Conservation (phyloP, 371 early-diverging fungal species). For the Umbelopsis sp. region DNA sequence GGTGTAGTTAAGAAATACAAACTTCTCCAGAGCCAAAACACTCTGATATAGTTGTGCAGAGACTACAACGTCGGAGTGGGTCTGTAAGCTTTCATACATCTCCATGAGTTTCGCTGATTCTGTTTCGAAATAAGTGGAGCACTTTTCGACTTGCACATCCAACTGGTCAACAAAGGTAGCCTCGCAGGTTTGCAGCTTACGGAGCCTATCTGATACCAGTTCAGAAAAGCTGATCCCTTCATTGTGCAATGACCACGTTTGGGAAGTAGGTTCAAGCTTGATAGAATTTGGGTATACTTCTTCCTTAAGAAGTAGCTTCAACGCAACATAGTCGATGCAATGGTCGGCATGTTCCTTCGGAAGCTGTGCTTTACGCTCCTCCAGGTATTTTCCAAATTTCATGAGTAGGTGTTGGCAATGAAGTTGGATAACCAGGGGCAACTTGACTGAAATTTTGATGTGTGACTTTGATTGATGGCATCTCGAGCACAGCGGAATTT, state of each 20-base stretch:
- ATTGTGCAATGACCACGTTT: constrained; percentile 21
- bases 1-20: constrained; percentile 66
- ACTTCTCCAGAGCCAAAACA: constrained; percentile 58
- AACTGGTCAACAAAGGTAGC: constrained; percentile 65
- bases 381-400: constrained; percentile 79
- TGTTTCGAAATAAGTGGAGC: constrained; percentile 47
- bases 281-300: constrained; percentile 42
- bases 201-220: constrained; percentile 48
- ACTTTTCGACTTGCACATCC: constrained; percentile 62
- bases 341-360: constrained; percentile 61
- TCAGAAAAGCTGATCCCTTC: constrained; percentile 37
- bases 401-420: constrained; percentile 33
- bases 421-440: not conserved
- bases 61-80: constrained; percentile 21
- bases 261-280: constrained; percentile 28
- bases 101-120: constrained; percentile 35
- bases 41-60: constrained; percentile 30
- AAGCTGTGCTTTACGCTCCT: constrained; percentile 62
- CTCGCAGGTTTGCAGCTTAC: constrained; percentile 44
- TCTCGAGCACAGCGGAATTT: not conserved
- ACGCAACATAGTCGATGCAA: constrained; percentile 65
- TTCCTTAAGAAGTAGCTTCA: constrained; percentile 67
- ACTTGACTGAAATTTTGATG: not conserved
- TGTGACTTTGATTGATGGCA: constrained; percentile 15
- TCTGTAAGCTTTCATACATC: constrained; percentile 21